Conservation (phyloP, 495 filamentous ascomycete genomes). For the Pyrenula massariospora region DNA sequence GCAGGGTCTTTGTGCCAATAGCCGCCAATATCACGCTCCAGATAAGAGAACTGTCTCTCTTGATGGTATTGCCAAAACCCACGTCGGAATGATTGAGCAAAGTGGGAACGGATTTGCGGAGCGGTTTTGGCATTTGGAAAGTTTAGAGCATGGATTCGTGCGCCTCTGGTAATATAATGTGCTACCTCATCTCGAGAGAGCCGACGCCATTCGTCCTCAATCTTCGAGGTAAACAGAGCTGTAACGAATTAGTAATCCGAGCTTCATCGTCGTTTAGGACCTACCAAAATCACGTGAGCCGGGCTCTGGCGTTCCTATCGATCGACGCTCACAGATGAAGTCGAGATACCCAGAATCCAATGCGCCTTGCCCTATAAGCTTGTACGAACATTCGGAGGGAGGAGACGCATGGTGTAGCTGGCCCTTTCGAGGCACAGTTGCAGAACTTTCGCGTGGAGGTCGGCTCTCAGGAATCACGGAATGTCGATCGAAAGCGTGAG, state of each 20-base stretch:
- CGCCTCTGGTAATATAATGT: neutral
- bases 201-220: neutral
- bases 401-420: no score
- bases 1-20: neutral
- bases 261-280: neutral
- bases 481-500: no score
- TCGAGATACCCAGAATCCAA: neutral
- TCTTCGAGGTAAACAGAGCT: no score
- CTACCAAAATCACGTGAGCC: neutral
- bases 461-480: no score
- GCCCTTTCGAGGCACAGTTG: no score
- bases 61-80: neutral
- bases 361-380: neutral
- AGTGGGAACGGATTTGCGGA: neutral
- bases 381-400: neutral
- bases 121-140: neutral
- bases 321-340: neutral
- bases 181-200: neutral
- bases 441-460: no score
- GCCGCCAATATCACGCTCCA: neutral
- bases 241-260: no score
- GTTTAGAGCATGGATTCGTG: neutral
- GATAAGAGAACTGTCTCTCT: neutral
- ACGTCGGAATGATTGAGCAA: neutral
- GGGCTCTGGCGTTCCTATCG: neutral